Base-by-base conservation (phyloP, 2,329 filamentous ascomycete genomes). In the Xylaria sp. region DNA sequence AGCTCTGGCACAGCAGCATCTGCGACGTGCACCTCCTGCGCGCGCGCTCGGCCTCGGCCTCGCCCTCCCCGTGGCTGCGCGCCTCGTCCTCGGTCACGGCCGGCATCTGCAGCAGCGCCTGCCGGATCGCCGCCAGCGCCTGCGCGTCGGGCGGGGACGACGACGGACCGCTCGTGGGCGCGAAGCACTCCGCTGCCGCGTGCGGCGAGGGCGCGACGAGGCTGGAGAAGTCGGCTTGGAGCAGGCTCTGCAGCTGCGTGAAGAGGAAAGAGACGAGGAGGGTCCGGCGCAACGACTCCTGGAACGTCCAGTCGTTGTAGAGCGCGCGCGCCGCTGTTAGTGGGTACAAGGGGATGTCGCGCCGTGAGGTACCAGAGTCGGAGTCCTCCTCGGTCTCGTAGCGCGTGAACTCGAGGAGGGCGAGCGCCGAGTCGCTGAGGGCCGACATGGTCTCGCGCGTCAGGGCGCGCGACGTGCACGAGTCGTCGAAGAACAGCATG, bases 401-500 rank as follows among this genome's bases (percentile, higher is more conserved):
- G 0, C 20, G 58, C 44, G 50, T 41, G 56, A 65, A 68, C 2
- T 51, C 51, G 15, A 64, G 12, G 1, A 74, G 69, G 6, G 66
- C 37, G 12, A 52, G 39, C 0, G 71, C 67, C 0, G 72, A 37
- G n/a, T 73, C 69, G 3, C 23, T 41, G 1, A 74, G 71, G 0
- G 50, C 51, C 0, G 69, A 37, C 6, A 28, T 12, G 2, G 69
- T 72, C 54, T 70, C 67, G 1, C 66, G 58, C 1, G 71, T 67
- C 1, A 69, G 66, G 0, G 65, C 39, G 3, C 71, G 71, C 2
- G 56, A 65, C 0, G 63, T 3, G 54, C 55, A 50, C 25, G 72
- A 71, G 15, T 65, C 65, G 62, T 70, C 66, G 71, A 74, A 73
- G 63, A 64, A 69, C 0, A 74, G 54, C 52, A 73, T 73, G 25